Percentiles rank a stretch among this genome's conserved stretches.
These are phyloP conservation scores for Gymnopus androsaceus DNA, from an alignment of 1,284 basidiomycete species.

Conservation along the genomic window DNA sequence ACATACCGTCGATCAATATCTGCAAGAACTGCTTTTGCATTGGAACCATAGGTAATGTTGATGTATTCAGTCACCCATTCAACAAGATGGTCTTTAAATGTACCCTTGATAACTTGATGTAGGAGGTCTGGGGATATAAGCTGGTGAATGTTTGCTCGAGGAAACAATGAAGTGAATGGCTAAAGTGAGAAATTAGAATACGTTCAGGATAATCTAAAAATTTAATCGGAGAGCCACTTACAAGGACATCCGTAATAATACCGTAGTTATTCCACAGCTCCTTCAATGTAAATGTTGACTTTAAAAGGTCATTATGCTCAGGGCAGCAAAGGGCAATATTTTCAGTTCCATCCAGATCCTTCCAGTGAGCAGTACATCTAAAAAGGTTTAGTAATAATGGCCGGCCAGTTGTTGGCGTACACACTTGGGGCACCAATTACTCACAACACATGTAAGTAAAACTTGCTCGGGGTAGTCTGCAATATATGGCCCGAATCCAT, in stretches of 20 bases:
- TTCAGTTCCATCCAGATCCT: constrained; percentile 8
- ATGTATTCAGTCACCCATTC: constrained; percentile 28
- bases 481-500: constrained; percentile 19
- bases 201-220: too few species aligned
- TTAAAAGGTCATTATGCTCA: too few species aligned
- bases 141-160: constrained; percentile 29
- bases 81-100: constrained; percentile 32
- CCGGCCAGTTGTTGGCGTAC: constrained; percentile 18
- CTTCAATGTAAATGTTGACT: too few species aligned
- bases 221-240: neutral
- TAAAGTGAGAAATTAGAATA: neutral
- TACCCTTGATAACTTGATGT: too few species aligned
- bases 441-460: constrained; percentile 18
- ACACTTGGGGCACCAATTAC: constrained; percentile 21
- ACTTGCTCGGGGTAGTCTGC: constrained; percentile 25
- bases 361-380: constrained; percentile 14
- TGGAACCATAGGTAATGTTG: constrained; percentile 14
- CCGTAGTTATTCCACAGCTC: constrained; percentile 14
- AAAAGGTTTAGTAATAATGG: neutral
- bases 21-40: too few species aligned
- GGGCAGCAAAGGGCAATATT: too few species aligned
- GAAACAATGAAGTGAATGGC: constrained; percentile 15
- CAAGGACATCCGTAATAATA: constrained; percentile 2
- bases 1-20: too few species aligned
- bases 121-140: constrained; percentile 29